phyloP scores from a whole-genome alignment of 1,139 yeast species.

The Debaryomyces fabryi region DNA sequence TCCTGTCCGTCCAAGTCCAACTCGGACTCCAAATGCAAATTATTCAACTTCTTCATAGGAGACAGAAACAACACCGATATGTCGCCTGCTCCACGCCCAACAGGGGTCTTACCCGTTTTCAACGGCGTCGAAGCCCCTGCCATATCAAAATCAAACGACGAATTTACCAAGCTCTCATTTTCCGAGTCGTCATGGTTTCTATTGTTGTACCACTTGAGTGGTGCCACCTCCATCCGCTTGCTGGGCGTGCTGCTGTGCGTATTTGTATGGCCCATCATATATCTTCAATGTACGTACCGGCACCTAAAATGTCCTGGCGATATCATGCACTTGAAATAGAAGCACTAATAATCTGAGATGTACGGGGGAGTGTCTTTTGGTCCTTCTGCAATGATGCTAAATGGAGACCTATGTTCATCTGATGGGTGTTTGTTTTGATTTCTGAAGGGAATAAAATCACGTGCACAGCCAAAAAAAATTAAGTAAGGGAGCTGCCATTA shows the following conservation, averaged over 20 bases:
- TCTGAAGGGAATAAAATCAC: background rate
- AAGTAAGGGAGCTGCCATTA: background rate
- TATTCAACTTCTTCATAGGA: slow-evolving; percentile 38
- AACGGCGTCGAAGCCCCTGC: slow-evolving; percentile 44
- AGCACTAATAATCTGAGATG: background rate
- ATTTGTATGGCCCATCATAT: slow-evolving; percentile 4
- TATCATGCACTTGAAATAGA: background rate
- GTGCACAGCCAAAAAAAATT: background rate
- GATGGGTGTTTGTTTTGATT: background rate
- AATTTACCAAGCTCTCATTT: slow-evolving; percentile 11
- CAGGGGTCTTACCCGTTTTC: slow-evolving; percentile 11
- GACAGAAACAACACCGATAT: slow-evolving; percentile 35
- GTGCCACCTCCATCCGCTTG: slow-evolving; percentile 1
- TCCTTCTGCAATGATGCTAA: background rate
- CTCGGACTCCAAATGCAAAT: slow-evolving; percentile 28
- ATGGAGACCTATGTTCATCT: background rate
- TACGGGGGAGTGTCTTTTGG: background rate
- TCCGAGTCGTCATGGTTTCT: slow-evolving; percentile 22
- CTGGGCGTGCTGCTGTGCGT: slow-evolving; percentile 3
- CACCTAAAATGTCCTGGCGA: background rate
- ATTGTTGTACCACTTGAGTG: slow-evolving; percentile 16
- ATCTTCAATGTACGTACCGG: slow-evolving; percentile 1
- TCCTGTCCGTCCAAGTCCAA: background rate
- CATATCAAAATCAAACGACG: slow-evolving; percentile 25
- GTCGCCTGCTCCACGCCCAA: slow-evolving; percentile 13